Evolutionary conservation across 139 green algal species (phyloP).

Genomic region (Chlorella sp.): DNA sequence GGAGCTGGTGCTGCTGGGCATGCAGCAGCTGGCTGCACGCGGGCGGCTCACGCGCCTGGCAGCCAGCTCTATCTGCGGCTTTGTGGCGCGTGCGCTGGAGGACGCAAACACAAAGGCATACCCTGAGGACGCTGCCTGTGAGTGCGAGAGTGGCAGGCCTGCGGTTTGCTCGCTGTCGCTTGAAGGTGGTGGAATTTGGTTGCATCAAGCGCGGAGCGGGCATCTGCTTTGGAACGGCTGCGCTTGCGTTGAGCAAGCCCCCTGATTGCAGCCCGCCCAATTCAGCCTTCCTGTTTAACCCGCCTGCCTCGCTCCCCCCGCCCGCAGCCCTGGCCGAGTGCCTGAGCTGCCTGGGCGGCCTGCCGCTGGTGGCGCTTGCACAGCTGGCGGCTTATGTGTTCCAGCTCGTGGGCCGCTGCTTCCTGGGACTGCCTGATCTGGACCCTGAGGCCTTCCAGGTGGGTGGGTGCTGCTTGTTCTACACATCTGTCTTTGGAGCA

Average conservation of each 20-base stretch:
- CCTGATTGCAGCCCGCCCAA: too few species aligned
- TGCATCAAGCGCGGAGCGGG: too few species aligned
- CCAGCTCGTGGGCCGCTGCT: conserved; percentile 7
- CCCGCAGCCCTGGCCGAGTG: background rate
- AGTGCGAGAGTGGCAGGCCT: too few species aligned
- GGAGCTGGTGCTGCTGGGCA: background rate
- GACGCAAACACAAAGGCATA: background rate
- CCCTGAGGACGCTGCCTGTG: background rate
- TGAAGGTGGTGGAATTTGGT: too few species aligned
- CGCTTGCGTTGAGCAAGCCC: too few species aligned
- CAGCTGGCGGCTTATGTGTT: background rate
- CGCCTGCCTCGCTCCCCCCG: too few species aligned
- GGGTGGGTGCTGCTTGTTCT: too few species aligned
- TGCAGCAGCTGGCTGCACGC: background rate
- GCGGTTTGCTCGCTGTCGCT: too few species aligned
- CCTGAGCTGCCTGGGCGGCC: background rate
- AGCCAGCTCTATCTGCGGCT: background rate
- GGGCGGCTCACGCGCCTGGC: background rate
- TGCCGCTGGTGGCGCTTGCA: conserved; percentile 14
- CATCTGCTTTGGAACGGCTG: too few species aligned
- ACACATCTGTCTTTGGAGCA: too few species aligned
- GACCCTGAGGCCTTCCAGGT: conserved; percentile 14
- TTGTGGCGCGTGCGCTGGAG: background rate
- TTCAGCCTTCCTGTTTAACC: too few species aligned
- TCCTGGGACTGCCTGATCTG: background rate